phyloP scores from a whole-genome alignment of 441 rosid genomes.

The Erysimum pusillum region DNA sequence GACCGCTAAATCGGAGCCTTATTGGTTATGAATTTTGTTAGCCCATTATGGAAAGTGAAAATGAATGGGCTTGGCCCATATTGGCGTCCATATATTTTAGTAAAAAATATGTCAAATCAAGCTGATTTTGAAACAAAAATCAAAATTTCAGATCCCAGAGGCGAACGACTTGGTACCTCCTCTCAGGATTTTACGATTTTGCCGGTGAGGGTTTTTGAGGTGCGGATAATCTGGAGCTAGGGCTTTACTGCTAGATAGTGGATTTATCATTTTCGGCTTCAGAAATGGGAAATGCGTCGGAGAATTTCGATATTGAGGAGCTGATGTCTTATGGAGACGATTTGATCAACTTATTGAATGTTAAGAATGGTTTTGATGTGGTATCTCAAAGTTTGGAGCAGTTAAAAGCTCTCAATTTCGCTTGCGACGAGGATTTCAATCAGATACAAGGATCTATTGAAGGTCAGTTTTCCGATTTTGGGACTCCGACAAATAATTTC shows the following conservation, averaged over 20 bases:
- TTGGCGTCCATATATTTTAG: background rate
- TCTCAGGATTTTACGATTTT: background rate
- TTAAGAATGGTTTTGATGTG: slow-evolving; percentile 32
- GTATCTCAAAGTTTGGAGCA: slow-evolving; percentile 41
- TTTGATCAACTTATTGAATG: slow-evolving; percentile 38
- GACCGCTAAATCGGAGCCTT: background rate
- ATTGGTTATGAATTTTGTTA: background rate
- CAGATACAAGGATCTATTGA: slow-evolving; percentile 32
- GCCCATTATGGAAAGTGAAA: slow-evolving; percentile 5
- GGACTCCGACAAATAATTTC: background rate
- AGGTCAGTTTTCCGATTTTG: slow-evolving; percentile 39
- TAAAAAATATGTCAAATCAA: background rate
- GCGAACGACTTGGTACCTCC: no score
- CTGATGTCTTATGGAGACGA: slow-evolving; percentile 45
- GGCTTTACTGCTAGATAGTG: slow-evolving; percentile 12
- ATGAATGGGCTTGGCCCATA: slow-evolving; percentile 24
- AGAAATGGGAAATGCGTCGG: slow-evolving; percentile 41
- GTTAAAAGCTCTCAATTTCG: slow-evolving; percentile 34
- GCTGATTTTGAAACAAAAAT: background rate
- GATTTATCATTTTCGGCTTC: slow-evolving; percentile 8
- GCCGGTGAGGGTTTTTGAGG: slow-evolving; percentile 17
- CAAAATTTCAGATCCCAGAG: slow-evolving; percentile 20
- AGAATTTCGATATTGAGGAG: slow-evolving; percentile 36
- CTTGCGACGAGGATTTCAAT: slow-evolving; percentile 44
- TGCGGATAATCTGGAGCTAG: slow-evolving; percentile 17